Evolutionary conservation across 1,284 basidiomycete genomes (phyloP).

Genomic region (Hypsizygus ulmarius): DNA sequence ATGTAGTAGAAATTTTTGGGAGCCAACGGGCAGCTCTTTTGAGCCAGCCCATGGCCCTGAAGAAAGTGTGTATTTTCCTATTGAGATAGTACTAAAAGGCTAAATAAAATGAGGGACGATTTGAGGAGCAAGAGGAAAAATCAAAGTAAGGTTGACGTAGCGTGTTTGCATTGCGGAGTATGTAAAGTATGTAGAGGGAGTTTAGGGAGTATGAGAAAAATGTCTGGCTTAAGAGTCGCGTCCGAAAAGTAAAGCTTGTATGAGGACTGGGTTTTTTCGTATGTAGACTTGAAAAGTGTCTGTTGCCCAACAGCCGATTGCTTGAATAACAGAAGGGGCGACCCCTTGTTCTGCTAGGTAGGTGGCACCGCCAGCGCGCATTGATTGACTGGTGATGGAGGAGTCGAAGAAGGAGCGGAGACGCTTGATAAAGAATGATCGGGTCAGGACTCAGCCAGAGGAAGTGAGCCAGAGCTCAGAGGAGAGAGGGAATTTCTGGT

Average conservation of each 20-base stretch:
- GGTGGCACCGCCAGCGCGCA: constrained; percentile 8
- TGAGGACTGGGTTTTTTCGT: background rate
- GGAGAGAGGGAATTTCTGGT: constrained; percentile 1
- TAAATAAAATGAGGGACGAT: no score
- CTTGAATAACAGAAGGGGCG: no score
- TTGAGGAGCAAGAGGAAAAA: no score
- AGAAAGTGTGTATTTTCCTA: no score
- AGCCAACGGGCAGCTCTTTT: no score
- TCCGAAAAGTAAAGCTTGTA: background rate
- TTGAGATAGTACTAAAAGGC: no score
- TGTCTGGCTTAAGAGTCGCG: background rate
- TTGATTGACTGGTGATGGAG: constrained; percentile 1
- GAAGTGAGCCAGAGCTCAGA: constrained; percentile 7
- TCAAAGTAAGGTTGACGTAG: no score
- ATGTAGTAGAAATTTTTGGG: no score
- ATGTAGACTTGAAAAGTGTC: background rate
- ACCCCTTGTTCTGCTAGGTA: constrained; percentile 17
- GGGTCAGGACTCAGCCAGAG: background rate
- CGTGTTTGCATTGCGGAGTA: no score
- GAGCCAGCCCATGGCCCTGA: no score
- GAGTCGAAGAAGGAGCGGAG: background rate
- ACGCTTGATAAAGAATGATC: constrained; percentile 1
- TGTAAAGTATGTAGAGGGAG: no score
- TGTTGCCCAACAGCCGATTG: background rate
- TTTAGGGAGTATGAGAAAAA: no score